Base-by-base conservation (phyloP, 306 rosid species). In the Sphenostylis stenocarpa region DNA sequence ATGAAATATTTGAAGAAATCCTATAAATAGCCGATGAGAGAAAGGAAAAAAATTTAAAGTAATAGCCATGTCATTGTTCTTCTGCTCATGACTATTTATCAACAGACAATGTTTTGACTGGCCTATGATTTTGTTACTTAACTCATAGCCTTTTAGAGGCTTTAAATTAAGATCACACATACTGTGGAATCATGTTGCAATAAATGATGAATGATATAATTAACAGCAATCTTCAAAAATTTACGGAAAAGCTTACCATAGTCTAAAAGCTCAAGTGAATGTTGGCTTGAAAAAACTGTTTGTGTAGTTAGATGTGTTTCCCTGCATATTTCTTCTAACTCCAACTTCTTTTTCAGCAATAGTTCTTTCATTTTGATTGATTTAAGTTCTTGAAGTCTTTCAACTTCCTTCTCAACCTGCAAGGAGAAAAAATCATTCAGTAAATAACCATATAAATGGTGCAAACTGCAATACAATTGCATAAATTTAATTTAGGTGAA, bases 331-430 rank as follows among this genome's bases (percentile, higher is more conserved):
- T 86, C 83, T 72, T 89, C 95, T 51, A 93, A 86, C 77, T 89
- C 97, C 75, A 79, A 60, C 82, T 81, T 85, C 89, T 80, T 89
- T 78, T 60, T 87, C 75, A 71, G 76, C 78, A 88, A 39, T 23
- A 93, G 55, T 57, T 91, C 93, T 88, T 84, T 86, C 77, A 91
- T 80, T 87, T 86, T 93, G 58, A 84, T 85, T 73, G 85, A 89
- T 82, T 89, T 93, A 70, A 91, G 85, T 56, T 84, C 84, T 80
- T 89, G 86, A 84, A 93, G 87, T 79, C 93, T 88, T 73, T 55
- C 80, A 47, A 93, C 91, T 83, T 89, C 95, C 39, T 83, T 76
- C 87, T 91, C 91, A 77, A 88, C 87, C 97, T 93, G 49, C 79
- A 85, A 64, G 28, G 58, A 56, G 49, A 47, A 75, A 51, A 63